These are phyloP conservation scores for Fusarium compactum DNA, from an alignment of 2,329 filamentous ascomycete species.

Conservation along the genomic window DNA sequence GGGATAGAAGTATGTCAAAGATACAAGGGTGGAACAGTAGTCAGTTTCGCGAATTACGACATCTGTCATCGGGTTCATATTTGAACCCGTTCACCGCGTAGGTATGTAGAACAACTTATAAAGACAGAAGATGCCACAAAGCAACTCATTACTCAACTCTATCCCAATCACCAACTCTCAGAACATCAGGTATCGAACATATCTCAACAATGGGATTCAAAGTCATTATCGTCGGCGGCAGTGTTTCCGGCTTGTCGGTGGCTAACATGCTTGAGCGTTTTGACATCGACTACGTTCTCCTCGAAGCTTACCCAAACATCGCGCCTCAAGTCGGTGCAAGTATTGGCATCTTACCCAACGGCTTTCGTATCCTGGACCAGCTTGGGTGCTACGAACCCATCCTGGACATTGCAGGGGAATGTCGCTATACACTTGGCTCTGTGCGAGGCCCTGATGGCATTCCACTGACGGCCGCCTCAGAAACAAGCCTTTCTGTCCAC, in stretches of 20 bases:
- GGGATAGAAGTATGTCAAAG: background rate
- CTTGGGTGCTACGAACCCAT: background rate
- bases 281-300: background rate
- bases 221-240: background rate
- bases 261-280: slow-evolving; percentile 8
- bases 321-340: slow-evolving; percentile 7
- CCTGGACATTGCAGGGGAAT: background rate
- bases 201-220: background rate
- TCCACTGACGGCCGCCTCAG: background rate
- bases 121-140: background rate
- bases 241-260: slow-evolving; percentile 1
- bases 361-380: slow-evolving; percentile 1
- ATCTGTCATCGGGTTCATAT: background rate
- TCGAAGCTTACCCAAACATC: background rate
- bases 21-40: background rate
- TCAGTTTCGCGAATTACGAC: background rate
- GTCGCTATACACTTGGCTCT: background rate
- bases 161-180: background rate
- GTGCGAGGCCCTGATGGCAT: background rate
- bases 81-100: background rate
- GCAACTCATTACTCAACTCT: background rate
- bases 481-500: background rate
- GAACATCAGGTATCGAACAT: background rate
- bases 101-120: background rate
- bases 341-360: slow-evolving; percentile 6